Evolutionary conservation across 2,329 filamentous ascomycete species (phyloP), one percentile per base, ranked within the genome.

Genomic region (Epichloe brachyelytri): DNA sequence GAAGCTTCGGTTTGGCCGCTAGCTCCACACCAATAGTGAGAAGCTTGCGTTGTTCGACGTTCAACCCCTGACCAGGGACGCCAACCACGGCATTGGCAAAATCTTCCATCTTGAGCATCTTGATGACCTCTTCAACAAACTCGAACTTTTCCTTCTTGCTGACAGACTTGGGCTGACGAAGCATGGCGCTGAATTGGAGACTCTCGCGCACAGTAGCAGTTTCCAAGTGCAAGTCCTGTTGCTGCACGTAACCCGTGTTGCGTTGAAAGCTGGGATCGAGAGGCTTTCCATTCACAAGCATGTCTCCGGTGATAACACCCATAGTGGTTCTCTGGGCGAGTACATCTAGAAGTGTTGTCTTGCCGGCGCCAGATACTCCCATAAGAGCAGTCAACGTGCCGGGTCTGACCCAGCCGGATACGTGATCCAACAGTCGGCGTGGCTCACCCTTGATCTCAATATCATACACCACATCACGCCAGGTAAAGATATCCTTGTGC

Each of bases 341-440:
- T 2, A 65, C 67, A 50, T 72, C 69, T 1, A 72, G 59, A 5
- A 72, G 63, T 0, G 70, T 72, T 2, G 70, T 72, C 57, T 72
- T 72, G 0, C 70, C 70, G 0, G 70, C 70, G 26, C 70, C 70
- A 20, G 61, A 79, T 0, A 82, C 79, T 40, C 83, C 79, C 79
- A 83, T 83, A 5, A 94, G 72, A 2, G 88, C 88, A 3, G 88
- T 95, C 36, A 94, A 69, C 1, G 86, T 94, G 33, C 89, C 89
- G 0, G 89, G 89, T 64, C 90, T 90, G 51, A 95, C 87, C 86
- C 87, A 95, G 5, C 89, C 89, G 57, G 86, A 80, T 2, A 95
- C 85, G 51, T 89, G 72, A 57, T 95, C 83, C 49, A 95, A 68
- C 54, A 95, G 63, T 17, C 84, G 77, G n/a, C 87, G 78, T 1